Percentiles rank a stretch among this genome's conserved stretches.
Evolutionary conservation across 2,329 filamentous ascomycete genomes (phyloP).

Genomic region (Cladosporium sp.): DNA sequence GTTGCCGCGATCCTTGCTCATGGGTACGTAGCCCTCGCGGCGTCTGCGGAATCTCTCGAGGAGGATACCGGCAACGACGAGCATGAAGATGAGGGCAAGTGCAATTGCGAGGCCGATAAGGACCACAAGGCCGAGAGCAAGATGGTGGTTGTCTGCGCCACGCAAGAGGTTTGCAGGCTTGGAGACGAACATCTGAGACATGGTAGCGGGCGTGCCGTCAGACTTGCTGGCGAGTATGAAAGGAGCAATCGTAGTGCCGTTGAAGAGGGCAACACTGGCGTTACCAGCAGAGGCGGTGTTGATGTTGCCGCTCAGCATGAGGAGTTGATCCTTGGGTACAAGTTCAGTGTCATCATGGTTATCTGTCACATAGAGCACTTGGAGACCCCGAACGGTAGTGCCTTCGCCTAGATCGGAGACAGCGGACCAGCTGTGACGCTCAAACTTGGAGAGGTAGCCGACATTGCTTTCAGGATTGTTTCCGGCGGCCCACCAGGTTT

Average conservation of each 20-base stretch:
- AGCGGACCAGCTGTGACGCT: constrained; percentile 64
- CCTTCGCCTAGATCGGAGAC: constrained; percentile 61
- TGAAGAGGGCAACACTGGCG: constrained; percentile 81
- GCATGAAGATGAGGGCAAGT: constrained; percentile 69
- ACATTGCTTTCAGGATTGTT: constrained; percentile 56
- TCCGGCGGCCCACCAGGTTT: constrained; percentile 79
- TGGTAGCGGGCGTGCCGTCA: constrained; percentile 63
- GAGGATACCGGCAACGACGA: constrained; percentile 70
- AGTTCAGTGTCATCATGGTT: constrained; percentile 62
- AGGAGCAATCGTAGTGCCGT: constrained; percentile 72
- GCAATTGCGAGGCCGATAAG: constrained; percentile 77
- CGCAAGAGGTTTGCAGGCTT: constrained; percentile 68
- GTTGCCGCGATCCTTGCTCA: constrained; percentile 54
- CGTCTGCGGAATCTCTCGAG: constrained; percentile 72
- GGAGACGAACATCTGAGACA: constrained; percentile 80
- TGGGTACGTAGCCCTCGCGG: constrained; percentile 75
- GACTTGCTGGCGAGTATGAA: constrained; percentile 71
- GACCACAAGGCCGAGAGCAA: constrained; percentile 73
- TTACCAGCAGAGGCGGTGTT: constrained; percentile 71
- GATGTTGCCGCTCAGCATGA: constrained; percentile 83
- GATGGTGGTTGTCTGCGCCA: constrained; percentile 45
- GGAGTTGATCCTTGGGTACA: constrained; percentile 62
- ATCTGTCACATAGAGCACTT: constrained; percentile 69
- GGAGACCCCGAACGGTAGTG: constrained; percentile 72
- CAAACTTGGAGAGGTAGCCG: constrained; percentile 74